Base-by-base conservation (phyloP, 352 stramenopile species). In the Globisporangium solare region DNA sequence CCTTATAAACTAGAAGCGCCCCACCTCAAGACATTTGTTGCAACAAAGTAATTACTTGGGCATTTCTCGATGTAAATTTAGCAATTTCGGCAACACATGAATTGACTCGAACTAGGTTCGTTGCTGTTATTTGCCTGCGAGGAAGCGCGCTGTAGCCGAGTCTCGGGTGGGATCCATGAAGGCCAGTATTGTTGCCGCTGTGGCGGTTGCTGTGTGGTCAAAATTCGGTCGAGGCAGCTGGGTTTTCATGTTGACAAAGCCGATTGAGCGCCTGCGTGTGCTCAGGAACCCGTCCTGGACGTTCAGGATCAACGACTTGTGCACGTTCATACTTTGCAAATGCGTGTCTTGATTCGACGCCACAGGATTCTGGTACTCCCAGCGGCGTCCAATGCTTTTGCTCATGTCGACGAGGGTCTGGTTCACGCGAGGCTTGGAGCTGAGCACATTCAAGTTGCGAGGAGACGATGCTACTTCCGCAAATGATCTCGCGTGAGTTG, bases 91-190 rank as follows among this genome's bases (percentile, higher is more conserved):
- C n/a, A n/a, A n/a, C n/a, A n/a, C 27, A 35, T 6, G 27, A 27
- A 13, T 50, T 50, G 17, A 21, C 22, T 40, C 20, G 32, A 17
- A 35, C 7, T 35, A 35, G 27, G 5, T 6, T 3, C 27, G 27
- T 35, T 35, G 18, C 27, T 46, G 20, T 22, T 39, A 15, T 18
- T 58, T 42, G 1, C 27, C 13, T 2, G 21, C 24, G 14, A 58
- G 53, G 15, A 51, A 51, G 13, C 53, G 42, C 27, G 53, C 46
- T 10, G 53, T 51, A 12, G 27, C 42, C n/a, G 42, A 58, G 21
- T 58, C 53, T 37, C 53, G 53, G 0, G 42, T 37, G 7, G 18
- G 42, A 7, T 52, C 42, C 3, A 58, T 8, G 21, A 58, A 58
- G 39, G 27, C 27, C 27, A 35, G 27, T 6, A 6, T 35, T 35